Percentiles rank a stretch among this genome's conserved stretches.
These are phyloP conservation scores for Lithospermum erythrorhizon DNA, from an alignment of 257 asterid species.

Conservation along the genomic window DNA sequence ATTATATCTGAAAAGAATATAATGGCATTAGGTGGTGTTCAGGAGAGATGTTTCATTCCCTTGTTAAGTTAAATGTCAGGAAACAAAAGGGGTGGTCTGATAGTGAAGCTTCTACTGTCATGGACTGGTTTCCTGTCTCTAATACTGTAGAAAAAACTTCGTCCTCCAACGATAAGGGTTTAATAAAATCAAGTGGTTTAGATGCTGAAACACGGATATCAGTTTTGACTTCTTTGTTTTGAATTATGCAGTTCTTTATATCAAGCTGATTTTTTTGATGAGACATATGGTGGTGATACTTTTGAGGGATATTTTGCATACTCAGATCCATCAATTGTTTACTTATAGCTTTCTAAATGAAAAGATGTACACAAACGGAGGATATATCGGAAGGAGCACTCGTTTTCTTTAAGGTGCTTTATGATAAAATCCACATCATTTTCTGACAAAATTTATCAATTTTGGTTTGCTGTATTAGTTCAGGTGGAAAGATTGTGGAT, in stretches of 20 bases:
- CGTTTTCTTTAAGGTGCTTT: constrained; percentile 51
- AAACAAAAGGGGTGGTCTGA: constrained; percentile 40
- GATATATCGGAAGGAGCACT: constrained; percentile 72
- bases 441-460: constrained; percentile 34
- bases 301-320: constrained; percentile 30
- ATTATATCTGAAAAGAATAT: constrained; percentile 42
- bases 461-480: constrained; percentile 18
- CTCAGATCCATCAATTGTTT: constrained; percentile 51
- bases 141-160: constrained; percentile 11
- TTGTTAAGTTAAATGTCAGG: constrained; percentile 41
- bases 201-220: constrained; percentile 50
- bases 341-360: constrained; percentile 43
- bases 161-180: constrained; percentile 12
- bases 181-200: constrained; percentile 22
- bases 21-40: constrained; percentile 49
- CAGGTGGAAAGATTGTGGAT: constrained; percentile 32
- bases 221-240: constrained; percentile 52
- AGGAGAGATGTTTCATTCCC: constrained; percentile 63
- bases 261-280: constrained; percentile 32
- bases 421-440: constrained; percentile 39
- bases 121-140: constrained; percentile 14
- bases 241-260: constrained; percentile 56
- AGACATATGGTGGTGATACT: constrained; percentile 22
- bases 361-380: constrained; percentile 50
- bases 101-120: constrained; percentile 21